A percentile compares a stretch with the other conserved stretches of the same genome.
phyloP scores from a whole-genome alignment of 2,329 filamentous ascomycete species.

The Diaporthe helianthi region DNA sequence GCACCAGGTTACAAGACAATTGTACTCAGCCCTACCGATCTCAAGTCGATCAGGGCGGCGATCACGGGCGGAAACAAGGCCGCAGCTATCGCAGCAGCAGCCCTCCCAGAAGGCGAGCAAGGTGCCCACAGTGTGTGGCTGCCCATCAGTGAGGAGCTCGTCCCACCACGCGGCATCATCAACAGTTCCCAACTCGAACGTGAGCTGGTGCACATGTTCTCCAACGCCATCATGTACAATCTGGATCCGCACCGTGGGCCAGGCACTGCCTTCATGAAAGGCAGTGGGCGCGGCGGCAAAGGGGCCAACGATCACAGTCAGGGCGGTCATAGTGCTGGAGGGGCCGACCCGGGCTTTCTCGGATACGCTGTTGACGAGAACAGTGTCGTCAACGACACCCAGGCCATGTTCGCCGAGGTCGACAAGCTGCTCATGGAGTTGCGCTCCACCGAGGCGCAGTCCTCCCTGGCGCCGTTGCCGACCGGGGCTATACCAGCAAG shows the following conservation, averaged over 20 bases:
- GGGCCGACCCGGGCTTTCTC: conserved; percentile 56
- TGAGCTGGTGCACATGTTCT: conserved; percentile 95
- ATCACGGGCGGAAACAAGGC: conserved; percentile 76
- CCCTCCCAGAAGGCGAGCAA: conserved; percentile 66
- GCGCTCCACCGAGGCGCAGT: conserved; percentile 73
- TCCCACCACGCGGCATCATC: conserved; percentile 88
- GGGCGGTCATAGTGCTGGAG: conserved; percentile 28
- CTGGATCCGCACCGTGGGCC: conserved; percentile 78
- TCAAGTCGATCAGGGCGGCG: conserved; percentile 78
- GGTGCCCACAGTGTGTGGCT: conserved; percentile 66
- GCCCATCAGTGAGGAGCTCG: conserved; percentile 75
- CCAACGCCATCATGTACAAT: conserved; percentile 99
- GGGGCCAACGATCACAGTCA: conserved; percentile 45
- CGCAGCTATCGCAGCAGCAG: conserved; percentile 65
- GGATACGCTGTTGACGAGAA: conserved; percentile 79
- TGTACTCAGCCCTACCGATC: conserved; percentile 76
- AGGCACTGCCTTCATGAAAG: conserved; percentile 65
- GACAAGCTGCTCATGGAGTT: conserved; percentile 79
- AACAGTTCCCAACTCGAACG: conserved; percentile 93
- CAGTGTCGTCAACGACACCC: conserved; percentile 84
- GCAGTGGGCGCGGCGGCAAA: conserved; percentile 45
- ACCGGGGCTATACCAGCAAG: conserved; percentile 36
- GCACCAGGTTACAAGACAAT: conserved; percentile 79
- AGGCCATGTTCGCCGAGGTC: conserved; percentile 89
- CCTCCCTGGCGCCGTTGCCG: conserved; percentile 44